Conservation (phyloP, 805 yeast genomes). For the Candida schatavii region DNA sequence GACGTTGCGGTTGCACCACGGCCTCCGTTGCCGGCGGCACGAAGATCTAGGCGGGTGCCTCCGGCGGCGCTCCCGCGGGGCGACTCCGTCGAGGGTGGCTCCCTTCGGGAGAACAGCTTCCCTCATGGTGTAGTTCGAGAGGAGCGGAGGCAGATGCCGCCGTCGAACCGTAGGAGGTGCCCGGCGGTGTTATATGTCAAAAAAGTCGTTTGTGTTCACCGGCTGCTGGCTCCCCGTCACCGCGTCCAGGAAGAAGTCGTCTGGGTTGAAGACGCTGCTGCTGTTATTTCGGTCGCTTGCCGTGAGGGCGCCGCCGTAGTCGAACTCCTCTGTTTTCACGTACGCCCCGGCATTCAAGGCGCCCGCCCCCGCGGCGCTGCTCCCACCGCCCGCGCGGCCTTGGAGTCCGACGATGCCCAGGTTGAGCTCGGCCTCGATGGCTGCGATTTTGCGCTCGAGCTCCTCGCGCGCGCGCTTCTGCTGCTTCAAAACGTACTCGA, state of each 20-base stretch:
- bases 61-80: conserved; percentile 1
- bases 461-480: conserved; percentile 50
- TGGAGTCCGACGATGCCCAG: not conserved
- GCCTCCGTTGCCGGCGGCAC: not conserved
- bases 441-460: conserved; percentile 26
- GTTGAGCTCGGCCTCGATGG: not conserved
- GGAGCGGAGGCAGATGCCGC: not conserved
- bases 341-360: not conserved
- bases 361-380: not conserved
- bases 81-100: not conserved
- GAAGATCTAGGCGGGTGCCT: not conserved
- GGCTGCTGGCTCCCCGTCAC: conserved; percentile 3
- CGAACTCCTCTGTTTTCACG: conserved; percentile 1
- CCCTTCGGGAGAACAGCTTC: not conserved
- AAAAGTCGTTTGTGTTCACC: not conserved
- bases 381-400: no score
- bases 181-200: not conserved
- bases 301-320: conserved; percentile 6
- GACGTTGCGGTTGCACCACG: no score
- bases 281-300: conserved; percentile 6
- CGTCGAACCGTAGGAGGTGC: not conserved
- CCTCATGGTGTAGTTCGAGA: not conserved
- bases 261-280: conserved; percentile 19
- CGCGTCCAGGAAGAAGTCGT: conserved; percentile 26
- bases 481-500: conserved; percentile 55